Base-by-base conservation (phyloP, 768 basidiomycete genomes). In the Hysterangium stoloniferum region DNA sequence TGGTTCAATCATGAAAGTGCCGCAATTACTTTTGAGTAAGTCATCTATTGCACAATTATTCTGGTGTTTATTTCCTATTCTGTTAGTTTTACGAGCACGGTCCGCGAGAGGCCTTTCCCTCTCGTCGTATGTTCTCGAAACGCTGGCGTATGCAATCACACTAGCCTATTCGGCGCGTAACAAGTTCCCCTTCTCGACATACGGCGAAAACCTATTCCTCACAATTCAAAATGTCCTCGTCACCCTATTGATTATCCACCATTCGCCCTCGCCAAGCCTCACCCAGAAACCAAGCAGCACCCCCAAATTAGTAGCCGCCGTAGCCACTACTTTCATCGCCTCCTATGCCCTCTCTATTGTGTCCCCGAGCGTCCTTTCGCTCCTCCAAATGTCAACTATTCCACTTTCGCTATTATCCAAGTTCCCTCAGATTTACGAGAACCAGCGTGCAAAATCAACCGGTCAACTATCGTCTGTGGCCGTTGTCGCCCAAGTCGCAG, bases 131-230 rank as follows among this genome's bases (percentile, higher is more conserved):
- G 66, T 86, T 44, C 82, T 99, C 19, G 95, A 98, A 63, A 97
- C 95, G 0, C 71, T 88, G 25, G 78, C 89, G 0, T 96, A 96
- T 59, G 86, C 84, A 24, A 93, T 99, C 59, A 92, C 83, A 0
- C 77, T 93, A 24, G 80, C 81, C 9, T 99, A 98, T 68, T 85
- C 93, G 2, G 80, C 79, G 59, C 75, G 91, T 20, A 85, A 90
- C 61, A 65, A 72, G 20, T 97, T 94, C 67, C 92, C 96, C 0
- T 96, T 97, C 73, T 91, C 89, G 17, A 97, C 96, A 0, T 99
- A 97, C 54, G 96, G 96, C 61, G 96, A 99, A 67, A 97, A 95
- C 71, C 64, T 93, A 51, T 97, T 97, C 79, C 76, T 98, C 43
- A 82, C 89, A 27, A 61, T 92, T 52, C 92, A 95, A 67, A 92